A percentile compares a stretch with the other conserved stretches of the same genome.
Evolutionary conservation across 129 eudicot species (phyloP).

Genomic region (Kitagawia praeruptora): DNA sequence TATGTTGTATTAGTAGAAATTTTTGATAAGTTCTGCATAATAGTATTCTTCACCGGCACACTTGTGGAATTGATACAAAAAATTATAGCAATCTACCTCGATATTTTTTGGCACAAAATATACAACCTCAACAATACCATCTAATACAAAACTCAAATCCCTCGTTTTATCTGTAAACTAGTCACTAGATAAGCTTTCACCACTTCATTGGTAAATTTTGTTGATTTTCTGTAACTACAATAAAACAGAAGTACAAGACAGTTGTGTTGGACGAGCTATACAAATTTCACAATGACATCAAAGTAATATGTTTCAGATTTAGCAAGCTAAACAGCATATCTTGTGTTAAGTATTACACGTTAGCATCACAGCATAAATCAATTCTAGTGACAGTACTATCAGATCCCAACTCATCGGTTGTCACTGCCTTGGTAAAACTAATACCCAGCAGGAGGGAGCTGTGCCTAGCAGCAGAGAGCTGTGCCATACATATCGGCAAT

Average conservation of each 20-base stretch:
- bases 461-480: background rate
- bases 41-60: no score
- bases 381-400: background rate
- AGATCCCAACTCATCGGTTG: background rate
- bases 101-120: no score
- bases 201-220: background rate
- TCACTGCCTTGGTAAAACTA: background rate
- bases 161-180: background rate
- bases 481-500: background rate
- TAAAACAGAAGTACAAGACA: background rate
- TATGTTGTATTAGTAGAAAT: no score
- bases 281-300: background rate
- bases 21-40: no score
- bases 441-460: background rate
- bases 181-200: background rate
- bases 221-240: background rate
- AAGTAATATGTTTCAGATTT: no score
- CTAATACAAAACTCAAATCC: no score
- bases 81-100: no score
- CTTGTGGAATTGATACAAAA: no score
- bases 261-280: background rate
- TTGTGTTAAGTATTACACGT: background rate
- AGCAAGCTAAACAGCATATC: background rate
- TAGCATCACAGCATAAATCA: background rate
- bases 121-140: no score